Evolutionary conservation across 805 yeast genomes (phyloP), one percentile per base, ranked within the genome.

Genomic region (Middelhovenomyces tepae): DNA sequence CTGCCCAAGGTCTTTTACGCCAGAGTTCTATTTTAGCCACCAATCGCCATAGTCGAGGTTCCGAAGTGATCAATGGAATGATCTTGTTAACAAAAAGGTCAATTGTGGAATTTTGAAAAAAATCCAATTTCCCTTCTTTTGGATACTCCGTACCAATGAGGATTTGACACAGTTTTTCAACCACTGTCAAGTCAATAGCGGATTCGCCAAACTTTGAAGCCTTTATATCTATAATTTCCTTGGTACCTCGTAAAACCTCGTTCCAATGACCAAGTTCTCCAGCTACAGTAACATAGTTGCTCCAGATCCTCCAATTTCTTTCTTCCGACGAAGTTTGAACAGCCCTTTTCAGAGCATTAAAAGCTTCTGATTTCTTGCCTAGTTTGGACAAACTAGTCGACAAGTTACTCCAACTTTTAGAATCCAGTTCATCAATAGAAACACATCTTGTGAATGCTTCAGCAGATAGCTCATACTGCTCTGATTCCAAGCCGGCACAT

Each of bases 381-480:
- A 70, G 50, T 41, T 70, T 71, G 24, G 86, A 59, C 35, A 83
- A 66, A 0, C 95, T 77, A 7, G 91, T 76, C 4, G 94, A 85
- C 46, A 91, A 65, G 51, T 91, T 91, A 7, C 94, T 77, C 98
- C 98, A 91, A 2, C 94, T 74, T 50, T 75, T 75, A 1, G 87
- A 65, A 48, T 76, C 85, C 0, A 77, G 68, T 16, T 82, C 94
- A 53, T 86, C 95, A 23, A 87, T 53, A 0, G 94, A 65, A 20
- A 86, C 87, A 60, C 95, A 85, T 48, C 96, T 67, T 1, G 94
- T 78, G 53, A 91, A 87, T 0, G 95, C 95, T 51, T 83, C 93
- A 0, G 94, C 77, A 0, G 96, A 94, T 27, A 81, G 57, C 16
- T 76, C 80, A 60, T 69, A 82, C 45, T 78, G 74, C 5, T 60